Conservation (phyloP, 2,329 filamentous ascomycete species). For the Penicillium thymicola region DNA sequence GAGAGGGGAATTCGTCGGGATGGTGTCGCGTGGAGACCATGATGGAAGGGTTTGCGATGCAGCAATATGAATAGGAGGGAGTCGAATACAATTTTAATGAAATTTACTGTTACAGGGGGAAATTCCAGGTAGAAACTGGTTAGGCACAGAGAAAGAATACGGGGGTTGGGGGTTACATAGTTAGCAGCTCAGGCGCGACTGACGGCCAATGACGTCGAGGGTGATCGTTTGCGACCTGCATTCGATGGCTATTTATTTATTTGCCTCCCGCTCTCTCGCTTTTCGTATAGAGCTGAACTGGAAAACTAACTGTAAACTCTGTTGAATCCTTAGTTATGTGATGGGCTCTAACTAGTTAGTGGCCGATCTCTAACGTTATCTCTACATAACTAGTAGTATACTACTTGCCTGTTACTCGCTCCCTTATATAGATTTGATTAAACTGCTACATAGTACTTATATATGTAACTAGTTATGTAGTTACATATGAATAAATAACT, state of each 20-base stretch:
- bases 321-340: background rate
- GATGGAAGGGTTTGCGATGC: background rate
- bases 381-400: too few relatives aligned
- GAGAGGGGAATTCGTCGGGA: conserved; percentile 48
- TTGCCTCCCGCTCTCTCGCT: background rate
- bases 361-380: too few relatives aligned
- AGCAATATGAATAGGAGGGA: background rate
- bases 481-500: too few relatives aligned
- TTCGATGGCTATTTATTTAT: background rate
- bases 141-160: background rate
- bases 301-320: background rate
- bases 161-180: background rate
- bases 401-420: too few relatives aligned
- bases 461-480: too few relatives aligned
- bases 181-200: conserved; percentile 1
- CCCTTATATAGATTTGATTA: too few relatives aligned
- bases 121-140: background rate
- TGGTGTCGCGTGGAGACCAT: conserved; percentile 58
- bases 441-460: too few relatives aligned
- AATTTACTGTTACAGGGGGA: background rate
- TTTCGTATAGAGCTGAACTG: background rate
- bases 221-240: background rate
- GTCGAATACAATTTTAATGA: background rate
- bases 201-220: conserved; percentile 9
- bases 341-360: background rate